Conservation (phyloP, 2,329 filamentous ascomycete genomes). For the Botrytis hyacinthi region DNA sequence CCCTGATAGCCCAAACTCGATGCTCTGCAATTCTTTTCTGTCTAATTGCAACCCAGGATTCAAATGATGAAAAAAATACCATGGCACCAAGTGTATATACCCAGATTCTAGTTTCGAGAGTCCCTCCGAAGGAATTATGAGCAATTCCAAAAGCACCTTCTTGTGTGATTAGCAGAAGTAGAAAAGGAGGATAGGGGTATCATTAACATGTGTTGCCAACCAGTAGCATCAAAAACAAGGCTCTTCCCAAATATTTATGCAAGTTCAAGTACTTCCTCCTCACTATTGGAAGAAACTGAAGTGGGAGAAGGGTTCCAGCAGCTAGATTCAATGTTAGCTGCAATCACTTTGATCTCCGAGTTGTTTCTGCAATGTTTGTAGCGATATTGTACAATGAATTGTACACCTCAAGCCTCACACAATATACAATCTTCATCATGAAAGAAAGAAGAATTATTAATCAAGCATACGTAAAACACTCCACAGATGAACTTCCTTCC, state of each 20-base stretch:
- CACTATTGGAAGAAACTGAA: constrained; percentile 14
- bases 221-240: background rate
- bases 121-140: constrained; percentile 6
- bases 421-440: background rate
- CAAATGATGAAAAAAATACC: background rate
- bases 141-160: constrained; percentile 11
- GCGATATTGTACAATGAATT: background rate
- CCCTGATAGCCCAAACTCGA: constrained; percentile 15
- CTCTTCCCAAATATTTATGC: constrained; percentile 4
- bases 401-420: background rate
- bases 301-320: constrained; percentile 13
- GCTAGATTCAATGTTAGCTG: background rate
- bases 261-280: background rate
- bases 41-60: constrained; percentile 9
- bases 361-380: background rate
- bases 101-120: constrained; percentile 11
- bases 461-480: constrained; percentile 16
- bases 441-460: background rate
- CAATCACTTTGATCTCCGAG: background rate
- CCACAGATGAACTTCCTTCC: constrained; percentile 9
- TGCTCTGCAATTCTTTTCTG: background rate
- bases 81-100: constrained; percentile 3
- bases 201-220: constrained; percentile 7
- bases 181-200: background rate
- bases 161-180: background rate